Evolutionary conservation across 2,329 filamentous ascomycete species (phyloP).

Genomic region (Colletotrichum sp.): DNA sequence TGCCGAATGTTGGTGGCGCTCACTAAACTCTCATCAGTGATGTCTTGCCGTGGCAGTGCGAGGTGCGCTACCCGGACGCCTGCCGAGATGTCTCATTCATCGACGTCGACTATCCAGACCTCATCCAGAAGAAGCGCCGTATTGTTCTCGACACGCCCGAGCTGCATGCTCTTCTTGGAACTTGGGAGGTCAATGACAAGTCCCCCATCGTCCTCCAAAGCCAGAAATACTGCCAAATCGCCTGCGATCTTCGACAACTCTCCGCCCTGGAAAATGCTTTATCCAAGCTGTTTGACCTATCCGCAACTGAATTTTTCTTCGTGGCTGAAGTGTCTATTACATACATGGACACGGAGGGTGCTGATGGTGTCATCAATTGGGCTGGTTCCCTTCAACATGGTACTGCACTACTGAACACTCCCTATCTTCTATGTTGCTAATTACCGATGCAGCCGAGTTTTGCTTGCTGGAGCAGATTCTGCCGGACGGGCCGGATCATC

Average conservation of each 20-base stretch:
- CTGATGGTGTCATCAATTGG: constrained; percentile 80
- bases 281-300: constrained; percentile 59
- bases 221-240: constrained; percentile 77
- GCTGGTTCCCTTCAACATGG: constrained; percentile 73
- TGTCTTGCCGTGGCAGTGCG: constrained; percentile 84
- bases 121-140: constrained; percentile 76
- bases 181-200: constrained; percentile 57
- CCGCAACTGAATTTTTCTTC: constrained; percentile 68
- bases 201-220: constrained; percentile 65
- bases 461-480: constrained; percentile 87
- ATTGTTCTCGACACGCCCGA: constrained; percentile 69
- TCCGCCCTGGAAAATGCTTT: constrained; percentile 64
- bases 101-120: constrained; percentile 84
- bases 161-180: constrained; percentile 63
- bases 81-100: constrained; percentile 72
- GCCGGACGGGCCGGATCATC: constrained; percentile 77
- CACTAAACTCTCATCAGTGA: constrained; percentile 56
- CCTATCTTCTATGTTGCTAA: constrained; percentile 19
- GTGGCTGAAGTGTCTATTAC: constrained; percentile 90
- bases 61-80: constrained; percentile 66
- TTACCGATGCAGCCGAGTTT: constrained; percentile 67
- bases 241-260: constrained; percentile 79
- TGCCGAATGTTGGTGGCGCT: constrained; percentile 3
- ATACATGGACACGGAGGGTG: constrained; percentile 79
- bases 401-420: constrained; percentile 39